Conservation (phyloP, 164 flowering plant species). For the Magnolia officinalis region DNA sequence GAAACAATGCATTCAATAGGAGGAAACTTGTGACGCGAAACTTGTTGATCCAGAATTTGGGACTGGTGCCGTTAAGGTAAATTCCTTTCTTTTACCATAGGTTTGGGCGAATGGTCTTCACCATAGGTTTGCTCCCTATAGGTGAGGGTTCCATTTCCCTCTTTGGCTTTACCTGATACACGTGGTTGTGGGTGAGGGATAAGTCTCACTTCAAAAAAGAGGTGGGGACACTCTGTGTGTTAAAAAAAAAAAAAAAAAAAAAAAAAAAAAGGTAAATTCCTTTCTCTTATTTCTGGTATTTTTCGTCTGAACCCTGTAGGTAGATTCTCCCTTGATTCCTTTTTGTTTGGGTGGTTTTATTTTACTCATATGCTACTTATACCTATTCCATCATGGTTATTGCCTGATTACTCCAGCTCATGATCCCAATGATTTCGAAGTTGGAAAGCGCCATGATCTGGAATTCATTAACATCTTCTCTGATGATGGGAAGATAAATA, state of each 20-base stretch:
- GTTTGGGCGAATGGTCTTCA: too few species aligned
- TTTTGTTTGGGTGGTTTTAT: background rate
- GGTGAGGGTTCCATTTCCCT: too few species aligned
- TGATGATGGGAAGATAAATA: conserved; percentile 92
- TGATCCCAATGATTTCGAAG: conserved; percentile 98
- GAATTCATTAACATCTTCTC: conserved; percentile 84
- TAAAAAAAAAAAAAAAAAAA: too few species aligned
- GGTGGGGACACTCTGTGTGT: too few species aligned
- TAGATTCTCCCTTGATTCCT: background rate
- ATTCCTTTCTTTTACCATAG: too few species aligned
- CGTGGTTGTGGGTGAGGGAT: too few species aligned
- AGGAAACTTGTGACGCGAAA: conserved; percentile 72
- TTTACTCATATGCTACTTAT: background rate
- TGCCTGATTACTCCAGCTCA: conserved; percentile 96
- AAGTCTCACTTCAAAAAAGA: too few species aligned
- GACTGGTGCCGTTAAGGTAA: conserved; percentile 99
- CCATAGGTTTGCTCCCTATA: too few species aligned
- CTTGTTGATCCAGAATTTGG: conserved; percentile 91
- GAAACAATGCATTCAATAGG: conserved; percentile 97
- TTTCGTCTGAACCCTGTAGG: too few species aligned
- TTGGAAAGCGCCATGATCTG: conserved; percentile 86
- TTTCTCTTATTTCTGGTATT: background rate
- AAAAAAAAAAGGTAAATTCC: too few species aligned
- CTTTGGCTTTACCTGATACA: too few species aligned
- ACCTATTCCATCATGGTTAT: conserved; percentile 4